Percentiles rank a stretch among this genome's conserved stretches.
Conservation (phyloP, 2,329 filamentous ascomycete genomes). For the Helicocarpus griseus region DNA sequence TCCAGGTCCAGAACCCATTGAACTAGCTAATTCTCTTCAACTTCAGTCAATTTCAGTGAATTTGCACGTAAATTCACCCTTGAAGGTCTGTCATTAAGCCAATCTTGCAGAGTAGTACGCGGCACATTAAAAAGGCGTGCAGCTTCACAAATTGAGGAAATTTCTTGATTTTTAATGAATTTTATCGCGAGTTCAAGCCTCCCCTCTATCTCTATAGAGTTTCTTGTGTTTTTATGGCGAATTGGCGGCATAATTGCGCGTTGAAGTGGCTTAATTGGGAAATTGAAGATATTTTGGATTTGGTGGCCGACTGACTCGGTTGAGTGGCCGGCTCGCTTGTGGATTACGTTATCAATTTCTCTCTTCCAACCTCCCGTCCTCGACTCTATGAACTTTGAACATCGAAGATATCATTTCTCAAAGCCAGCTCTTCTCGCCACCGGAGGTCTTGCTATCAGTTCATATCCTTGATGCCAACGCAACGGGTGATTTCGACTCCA, state of each 20-base stretch:
- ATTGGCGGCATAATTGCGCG: neutral
- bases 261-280: neutral
- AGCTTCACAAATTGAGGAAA: neutral
- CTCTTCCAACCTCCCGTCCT: neutral
- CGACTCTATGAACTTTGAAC: neutral
- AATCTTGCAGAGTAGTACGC: neutral
- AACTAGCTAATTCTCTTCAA: no score
- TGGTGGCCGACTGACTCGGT: no score
- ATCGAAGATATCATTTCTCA: neutral
- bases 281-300: neutral
- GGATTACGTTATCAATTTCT: neutral
- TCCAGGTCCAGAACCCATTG: no score
- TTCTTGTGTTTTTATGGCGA: neutral
- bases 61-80: neutral
- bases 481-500: conserved; percentile 55
- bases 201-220: neutral
- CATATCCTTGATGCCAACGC: conserved; percentile 32
- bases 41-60: no score
- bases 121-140: neutral
- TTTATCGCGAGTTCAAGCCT: neutral
- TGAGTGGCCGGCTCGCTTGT: neutral
- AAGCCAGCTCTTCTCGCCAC: no score
- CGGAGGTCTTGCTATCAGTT: neutral
- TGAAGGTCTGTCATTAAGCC: neutral
- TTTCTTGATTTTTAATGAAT: neutral